Percentiles rank a stretch among this genome's conserved stretches.
These are phyloP conservation scores for Trichoderma endophyticum DNA, from an alignment of 2,329 filamentous ascomycete genomes.

Conservation along the genomic window DNA sequence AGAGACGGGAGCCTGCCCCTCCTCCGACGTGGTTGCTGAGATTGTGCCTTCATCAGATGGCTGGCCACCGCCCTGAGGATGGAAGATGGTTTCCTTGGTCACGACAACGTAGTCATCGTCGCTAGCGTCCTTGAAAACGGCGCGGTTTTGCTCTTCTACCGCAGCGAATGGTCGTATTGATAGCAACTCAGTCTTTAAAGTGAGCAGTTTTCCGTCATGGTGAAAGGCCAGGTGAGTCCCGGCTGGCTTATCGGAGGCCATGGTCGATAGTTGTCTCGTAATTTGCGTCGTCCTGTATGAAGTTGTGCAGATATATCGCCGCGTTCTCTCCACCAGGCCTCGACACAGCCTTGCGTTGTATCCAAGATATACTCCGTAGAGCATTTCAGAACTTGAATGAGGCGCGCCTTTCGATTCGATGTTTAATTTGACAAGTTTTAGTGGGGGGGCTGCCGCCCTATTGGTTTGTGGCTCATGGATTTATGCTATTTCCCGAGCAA, in stretches of 20 bases:
- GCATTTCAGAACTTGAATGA: not conserved
- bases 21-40: slow-evolving; percentile 34
- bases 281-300: not conserved
- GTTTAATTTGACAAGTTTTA: not conserved
- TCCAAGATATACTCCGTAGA: not conserved
- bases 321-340: not conserved
- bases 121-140: slow-evolving; percentile 56
- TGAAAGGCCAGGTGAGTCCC: slow-evolving; percentile 45
- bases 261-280: not conserved
- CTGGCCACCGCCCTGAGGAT: slow-evolving; percentile 72
- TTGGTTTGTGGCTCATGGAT: not conserved
- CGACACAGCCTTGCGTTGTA: not conserved
- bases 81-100: slow-evolving; percentile 67
- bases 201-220: slow-evolving; percentile 42
- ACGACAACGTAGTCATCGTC: slow-evolving; percentile 55
- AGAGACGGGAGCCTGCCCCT: not conserved
- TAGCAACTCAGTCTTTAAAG: slow-evolving; percentile 42
- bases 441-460: slow-evolving; percentile 13
- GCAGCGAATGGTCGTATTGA: slow-evolving; percentile 47
- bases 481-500: not conserved
- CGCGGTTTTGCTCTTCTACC: slow-evolving; percentile 49
- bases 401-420: not conserved
- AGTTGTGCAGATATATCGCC: not conserved
- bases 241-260: not conserved
- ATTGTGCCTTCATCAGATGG: slow-evolving; percentile 65